Base-by-base conservation (phyloP, 441 rosid genomes). In the Syzygium malaccense region DNA sequence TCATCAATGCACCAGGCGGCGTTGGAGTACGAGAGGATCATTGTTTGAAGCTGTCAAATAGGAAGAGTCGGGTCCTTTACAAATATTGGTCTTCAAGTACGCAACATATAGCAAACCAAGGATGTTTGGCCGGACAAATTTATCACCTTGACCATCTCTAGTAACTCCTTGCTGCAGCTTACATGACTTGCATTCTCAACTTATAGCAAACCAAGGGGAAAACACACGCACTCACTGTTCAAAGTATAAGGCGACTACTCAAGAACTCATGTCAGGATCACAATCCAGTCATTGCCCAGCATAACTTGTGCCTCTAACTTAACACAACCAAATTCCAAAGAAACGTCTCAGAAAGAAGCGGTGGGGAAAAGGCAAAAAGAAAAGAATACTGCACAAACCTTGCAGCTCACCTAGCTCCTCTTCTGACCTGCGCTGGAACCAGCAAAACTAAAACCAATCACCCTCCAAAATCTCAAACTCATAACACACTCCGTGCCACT, bases 381-480 rank as follows among this genome's bases (percentile, higher is more conserved):
- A 55, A 49, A 55, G 54, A 45, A 86, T 25, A 79, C 19, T 66
- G n/a, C 55, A 55, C 93, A 89, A 87, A 98, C 99, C 99, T 95
- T 95, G 95, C 91, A 98, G 94, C 93, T 98, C 96, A 86, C 93
- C 95, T 87, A 97, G 96, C 95, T 97, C 99, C 91, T 96, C 97
- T 93, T 97, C 98, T 89, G 98, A 97, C 98, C 99, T 98, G 99
- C 94, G 91, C 99, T 97, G 98, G 93, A 94, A 91, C 90, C 85
- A 87, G 84, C 62, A 80, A 87, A 87, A 57, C 84, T 62, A 83
- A 80, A 14, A 41, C 68, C 78, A 87, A 80, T 87, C 86, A 80
- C 85, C 53, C 57, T 75, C 93, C 91, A 89, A 91, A 87, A 86
- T 54, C 37, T 86, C 56, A 86, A 41, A 75, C 80, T 85, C 80